Evolutionary conservation across 345 rosid species (phyloP).

Genomic region (Lenwebbia sp.): DNA sequence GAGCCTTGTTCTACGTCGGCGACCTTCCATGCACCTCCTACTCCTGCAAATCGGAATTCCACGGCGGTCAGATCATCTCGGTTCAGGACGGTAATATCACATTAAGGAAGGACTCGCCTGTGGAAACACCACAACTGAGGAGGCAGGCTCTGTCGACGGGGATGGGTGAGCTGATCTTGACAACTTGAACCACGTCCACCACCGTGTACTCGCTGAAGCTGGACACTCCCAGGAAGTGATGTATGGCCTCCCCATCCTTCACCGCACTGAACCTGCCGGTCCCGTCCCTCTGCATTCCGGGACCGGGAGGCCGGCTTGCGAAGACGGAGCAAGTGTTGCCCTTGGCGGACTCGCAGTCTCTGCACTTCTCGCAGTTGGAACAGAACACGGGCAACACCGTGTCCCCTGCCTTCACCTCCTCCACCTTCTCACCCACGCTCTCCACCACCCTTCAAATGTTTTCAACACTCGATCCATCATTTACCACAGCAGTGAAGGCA

Average conservation of each 20-base stretch:
- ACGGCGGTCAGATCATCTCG: neutral
- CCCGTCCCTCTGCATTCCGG: constrained; percentile 13
- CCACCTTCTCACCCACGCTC: constrained; percentile 57
- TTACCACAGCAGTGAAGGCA: neutral
- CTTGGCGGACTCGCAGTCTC: constrained; percentile 41
- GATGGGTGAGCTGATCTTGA: constrained; percentile 26
- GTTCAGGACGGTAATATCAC: neutral
- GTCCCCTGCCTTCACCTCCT: constrained; percentile 47
- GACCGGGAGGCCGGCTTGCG: neutral
- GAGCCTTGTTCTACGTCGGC: constrained; percentile 49
- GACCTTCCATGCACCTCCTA: constrained; percentile 65
- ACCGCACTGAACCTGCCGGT: constrained; percentile 38
- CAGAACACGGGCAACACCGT: constrained; percentile 46
- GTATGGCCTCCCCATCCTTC: constrained; percentile 33
- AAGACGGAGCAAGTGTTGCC: constrained; percentile 39
- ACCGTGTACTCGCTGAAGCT: constrained; percentile 70
- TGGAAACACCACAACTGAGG: constrained; percentile 55
- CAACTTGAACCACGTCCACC: constrained; percentile 44
- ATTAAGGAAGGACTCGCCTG: constrained; percentile 17
- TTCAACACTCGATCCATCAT: neutral
- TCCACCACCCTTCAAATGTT: constrained; percentile 41
- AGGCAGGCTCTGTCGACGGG: constrained; percentile 44
- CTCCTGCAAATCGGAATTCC: constrained; percentile 18
- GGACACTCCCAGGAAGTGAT: constrained; percentile 45
- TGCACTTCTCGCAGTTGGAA: constrained; percentile 42